Evolutionary conservation across 345 rosid species (phyloP), one percentile per base, ranked within the genome.

Genomic region (Capsella bursapastoris): DNA sequence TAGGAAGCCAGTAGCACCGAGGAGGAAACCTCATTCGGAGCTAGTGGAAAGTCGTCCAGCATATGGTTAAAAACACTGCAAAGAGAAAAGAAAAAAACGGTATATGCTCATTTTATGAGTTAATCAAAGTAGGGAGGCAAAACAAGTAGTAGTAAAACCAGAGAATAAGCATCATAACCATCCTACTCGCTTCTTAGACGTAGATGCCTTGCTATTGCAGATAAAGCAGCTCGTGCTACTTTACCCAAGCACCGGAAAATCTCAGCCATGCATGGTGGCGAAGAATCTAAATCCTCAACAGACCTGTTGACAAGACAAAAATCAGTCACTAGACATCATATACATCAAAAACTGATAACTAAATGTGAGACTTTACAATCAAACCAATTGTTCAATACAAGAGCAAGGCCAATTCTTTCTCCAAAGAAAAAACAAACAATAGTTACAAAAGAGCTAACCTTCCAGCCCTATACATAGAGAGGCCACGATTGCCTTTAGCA

Each of bases 261-360:
- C 79, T 94, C 98, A 75, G 88, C 88, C 97, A 91, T 90, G 79
- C 98, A 94, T 3, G 98, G 96, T 31, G 98, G 98, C 47, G 95
- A 87, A 28, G 98, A 85, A 77, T 91, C 97, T 80, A 88, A 83
- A 82, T 94, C 96, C 81, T 91, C 98, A 72, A 87, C 77, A 47
- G 96, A 83, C 82, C 98, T 94, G 64, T 71, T 63, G 59, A 80
- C 12, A 79, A 61, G 35, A 72, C 64, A 27, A 68, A 12, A 44
- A 68, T 37, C 60, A 75, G 1, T 35, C n/a, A 7, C 27, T 22
- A 71, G 13, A 71, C 15, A 52, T 15, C 32, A 62, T 11, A 37
- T 2, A 60, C 0, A 60, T 25, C 32, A 29, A 56, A 11, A 29
- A 38, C 14, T 3, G 14, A 52, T 31, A 57, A 25, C 49, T 14